These are phyloP conservation scores for Purpureocillium lavendulum DNA, from an alignment of 2,329 filamentous ascomycete species.

Conservation along the genomic window DNA sequence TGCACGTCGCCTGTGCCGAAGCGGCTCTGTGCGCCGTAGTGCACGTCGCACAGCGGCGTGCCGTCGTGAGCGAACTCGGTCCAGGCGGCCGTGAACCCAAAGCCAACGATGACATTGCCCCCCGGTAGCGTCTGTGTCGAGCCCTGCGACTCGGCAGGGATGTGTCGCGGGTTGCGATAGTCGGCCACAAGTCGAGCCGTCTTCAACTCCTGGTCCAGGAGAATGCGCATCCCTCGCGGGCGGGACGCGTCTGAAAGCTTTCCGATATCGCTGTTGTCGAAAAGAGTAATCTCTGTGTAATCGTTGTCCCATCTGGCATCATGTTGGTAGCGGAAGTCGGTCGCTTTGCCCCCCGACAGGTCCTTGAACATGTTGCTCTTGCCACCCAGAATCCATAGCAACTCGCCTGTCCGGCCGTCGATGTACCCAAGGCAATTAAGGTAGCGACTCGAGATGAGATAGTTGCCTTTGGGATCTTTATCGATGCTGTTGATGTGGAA, in stretches of 20 bases:
- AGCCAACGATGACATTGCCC: constrained; percentile 34
- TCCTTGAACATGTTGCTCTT: constrained; percentile 24
- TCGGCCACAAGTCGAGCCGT: constrained; percentile 4
- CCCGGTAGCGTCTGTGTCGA: constrained; percentile 21
- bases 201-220: constrained; percentile 4
- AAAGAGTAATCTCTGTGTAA: constrained; percentile 36
- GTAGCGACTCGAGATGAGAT: constrained; percentile 16
- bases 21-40: constrained; percentile 15
- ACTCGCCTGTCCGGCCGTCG: constrained; percentile 30
- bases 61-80: constrained; percentile 18
- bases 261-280: constrained; percentile 41
- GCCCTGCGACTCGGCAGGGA: constrained; percentile 5
- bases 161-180: constrained; percentile 6
- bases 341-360: constrained; percentile 22
- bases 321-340: constrained; percentile 40
- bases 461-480: constrained; percentile 23
- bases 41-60: constrained; percentile 8
- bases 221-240: constrained; percentile 14
- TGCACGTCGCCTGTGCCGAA: constrained; percentile 10
- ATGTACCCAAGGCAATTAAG: constrained; percentile 14
- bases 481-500: constrained; percentile 27
- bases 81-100: constrained; percentile 21
- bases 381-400: constrained; percentile 44
- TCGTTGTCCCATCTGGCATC: constrained; percentile 35
- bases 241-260: constrained; percentile 19